Evolutionary conservation across 805 yeast species (phyloP).

Genomic region (Hanseniaspora valbyensis): DNA sequence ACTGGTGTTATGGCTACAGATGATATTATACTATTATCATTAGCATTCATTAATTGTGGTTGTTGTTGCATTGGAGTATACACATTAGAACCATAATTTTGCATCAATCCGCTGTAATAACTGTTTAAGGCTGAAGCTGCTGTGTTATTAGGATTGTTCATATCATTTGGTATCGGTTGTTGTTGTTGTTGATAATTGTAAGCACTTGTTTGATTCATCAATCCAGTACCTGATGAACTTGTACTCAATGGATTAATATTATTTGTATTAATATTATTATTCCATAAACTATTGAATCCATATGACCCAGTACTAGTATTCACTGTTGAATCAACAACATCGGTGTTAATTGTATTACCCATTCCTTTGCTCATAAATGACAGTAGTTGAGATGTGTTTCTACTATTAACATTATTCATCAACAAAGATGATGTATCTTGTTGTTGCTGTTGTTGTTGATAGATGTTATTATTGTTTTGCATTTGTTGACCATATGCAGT

Average conservation of each 20-base stretch:
- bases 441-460: background rate
- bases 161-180: background rate
- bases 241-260: background rate
- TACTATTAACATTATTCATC: background rate
- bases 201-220: background rate
- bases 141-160: background rate
- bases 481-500: background rate
- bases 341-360: background rate
- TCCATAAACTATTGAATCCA: background rate
- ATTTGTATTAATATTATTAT: background rate
- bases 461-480: background rate
- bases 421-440: background rate
- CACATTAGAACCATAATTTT: background rate
- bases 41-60: too few species aligned
- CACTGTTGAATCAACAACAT: background rate
- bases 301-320: background rate
- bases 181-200: background rate
- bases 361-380: background rate
- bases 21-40: background rate
- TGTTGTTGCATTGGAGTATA: background rate
- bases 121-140: background rate
- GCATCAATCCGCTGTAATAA: conserved; percentile 2
- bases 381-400: background rate
- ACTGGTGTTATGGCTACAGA: background rate
- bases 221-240: background rate